Evolutionary conservation across 495 filamentous ascomycete species (phyloP), one percentile per base, ranked within the genome.

Genomic region (Aspergillus asperescens): DNA sequence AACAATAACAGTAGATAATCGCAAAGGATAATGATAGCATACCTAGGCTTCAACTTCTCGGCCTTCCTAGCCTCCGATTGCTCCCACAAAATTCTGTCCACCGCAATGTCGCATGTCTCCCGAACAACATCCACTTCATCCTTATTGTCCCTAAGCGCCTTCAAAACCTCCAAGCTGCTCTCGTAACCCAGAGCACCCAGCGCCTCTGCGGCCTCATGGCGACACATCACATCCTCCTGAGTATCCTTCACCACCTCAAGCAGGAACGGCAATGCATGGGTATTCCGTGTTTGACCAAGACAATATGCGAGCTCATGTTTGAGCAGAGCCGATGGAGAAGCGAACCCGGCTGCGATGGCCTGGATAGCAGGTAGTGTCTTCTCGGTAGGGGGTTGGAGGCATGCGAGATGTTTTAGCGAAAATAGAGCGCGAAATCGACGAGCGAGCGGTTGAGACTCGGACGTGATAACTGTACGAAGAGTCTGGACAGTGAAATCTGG

Each of bases 221-320:
- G 80, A 64, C 89, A 94, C 90, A 99, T 99, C 35, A 84, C 68
- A 75, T 96, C 92, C 69, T 97, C 89, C 18, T 79, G 57, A 41
- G 78, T 66, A 63, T 97, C 82, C 60, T 86, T 79, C 50, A 99
- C 74, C n/a, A 95, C 86, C 13, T 77, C 66, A 46, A 85, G 81
- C 42, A 99, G 76, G 63, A 81, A 82, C 1, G 88, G 77, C 3
- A 89, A 79, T 5, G 91, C 85, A 18, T 86, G 83, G 13, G 72
- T 61, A 62, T 95, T 87, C 35, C 80, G 80, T 13, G 89, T 88
- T 70, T 99, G 93, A 23, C 93, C 93, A 0, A 99, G 81, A 65
- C 93, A 99, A 71, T 99, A 99, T 29, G 94, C 94, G 28, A 97
- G 77, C 68, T 97, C 93, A 65, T 98, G 93, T 70, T 96, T 93